A percentile compares a stretch with the other conserved stretches of the same genome.
Conservation (phyloP, 2,329 filamentous ascomycete species). For the Akanthomyces uredinophilus region DNA sequence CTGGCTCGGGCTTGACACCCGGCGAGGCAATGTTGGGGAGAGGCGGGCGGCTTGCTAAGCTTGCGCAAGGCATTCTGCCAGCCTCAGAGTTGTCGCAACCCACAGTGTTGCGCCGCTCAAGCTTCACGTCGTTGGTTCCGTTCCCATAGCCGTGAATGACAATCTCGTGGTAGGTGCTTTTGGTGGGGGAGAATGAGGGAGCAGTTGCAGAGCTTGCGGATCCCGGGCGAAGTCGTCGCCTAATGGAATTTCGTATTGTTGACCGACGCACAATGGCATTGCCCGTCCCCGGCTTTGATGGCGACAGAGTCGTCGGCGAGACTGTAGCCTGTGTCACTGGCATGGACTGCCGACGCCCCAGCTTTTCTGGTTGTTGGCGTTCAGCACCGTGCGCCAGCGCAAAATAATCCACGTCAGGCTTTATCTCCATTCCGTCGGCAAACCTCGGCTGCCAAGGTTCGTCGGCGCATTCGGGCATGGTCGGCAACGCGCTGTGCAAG, state of each 20-base stretch:
- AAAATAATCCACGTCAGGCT: slow-evolving; percentile 53
- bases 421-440: slow-evolving; percentile 34
- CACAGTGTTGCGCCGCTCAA: slow-evolving; percentile 17
- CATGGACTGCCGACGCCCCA: slow-evolving; percentile 4
- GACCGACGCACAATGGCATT: slow-evolving; percentile 27
- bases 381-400: slow-evolving; percentile 35
- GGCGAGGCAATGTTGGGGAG: background rate
- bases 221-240: slow-evolving; percentile 15
- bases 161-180: slow-evolving; percentile 42
- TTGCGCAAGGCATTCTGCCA: slow-evolving; percentile 22
- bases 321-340: slow-evolving; percentile 15
- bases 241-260: slow-evolving; percentile 31
- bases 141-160: slow-evolving; percentile 51
- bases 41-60: background rate
- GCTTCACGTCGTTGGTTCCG: slow-evolving; percentile 38
- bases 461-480: slow-evolving; percentile 2
- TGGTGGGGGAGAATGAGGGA: slow-evolving; percentile 18
- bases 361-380: background rate
- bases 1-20: background rate
- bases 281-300: slow-evolving; percentile 27
- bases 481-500: background rate
- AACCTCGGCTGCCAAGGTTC: slow-evolving; percentile 6
- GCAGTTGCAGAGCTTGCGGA: slow-evolving; percentile 24
- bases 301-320: slow-evolving; percentile 10
- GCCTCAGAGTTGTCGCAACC: slow-evolving; percentile 21